Percentiles rank a stretch among this genome's conserved stretches.
These are phyloP conservation scores for Beauveria pseudobassiana DNA, from an alignment of 2,329 filamentous ascomycete species.

Conservation along the genomic window DNA sequence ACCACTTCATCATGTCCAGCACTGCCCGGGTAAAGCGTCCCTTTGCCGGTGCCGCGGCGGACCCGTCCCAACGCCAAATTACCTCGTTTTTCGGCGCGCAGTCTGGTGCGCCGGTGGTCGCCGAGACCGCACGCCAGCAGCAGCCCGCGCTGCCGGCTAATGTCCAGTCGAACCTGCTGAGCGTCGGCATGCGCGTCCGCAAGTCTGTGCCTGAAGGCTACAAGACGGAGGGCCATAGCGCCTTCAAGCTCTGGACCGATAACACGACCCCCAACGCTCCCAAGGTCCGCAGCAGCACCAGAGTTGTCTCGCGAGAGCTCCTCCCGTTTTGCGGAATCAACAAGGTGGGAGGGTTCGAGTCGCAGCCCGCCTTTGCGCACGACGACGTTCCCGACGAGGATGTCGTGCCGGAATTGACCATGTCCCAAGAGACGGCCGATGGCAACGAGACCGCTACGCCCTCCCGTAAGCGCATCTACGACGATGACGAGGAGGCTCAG, in stretches of 20 bases:
- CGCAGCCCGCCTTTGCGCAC: constrained; percentile 41
- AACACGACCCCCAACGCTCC: constrained; percentile 17
- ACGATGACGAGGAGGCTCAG: constrained; percentile 34
- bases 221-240: constrained; percentile 56
- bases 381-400: constrained; percentile 26
- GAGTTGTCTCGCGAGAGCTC: constrained; percentile 49
- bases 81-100: constrained; percentile 51
- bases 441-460: constrained; percentile 22
- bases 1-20: constrained; percentile 36
- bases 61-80: constrained; percentile 54
- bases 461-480: constrained; percentile 42
- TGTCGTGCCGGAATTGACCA: constrained; percentile 40
- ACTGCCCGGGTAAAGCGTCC: constrained; percentile 50
- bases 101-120: constrained; percentile 21
- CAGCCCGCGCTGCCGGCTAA: constrained; percentile 51
- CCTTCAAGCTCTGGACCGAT: constrained; percentile 45
- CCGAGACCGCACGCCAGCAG: constrained; percentile 18
- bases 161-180: constrained; percentile 77
- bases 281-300: constrained; percentile 16
- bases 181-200: constrained; percentile 87
- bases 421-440: constrained; percentile 47
- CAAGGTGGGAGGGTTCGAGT: constrained; percentile 61
- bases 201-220: constrained; percentile 93
- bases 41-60: constrained; percentile 52
- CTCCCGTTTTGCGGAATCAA: constrained; percentile 75